Evolutionary conservation across 2,329 filamentous ascomycete genomes (phyloP).

Genomic region (Alternaria brassicae): DNA sequence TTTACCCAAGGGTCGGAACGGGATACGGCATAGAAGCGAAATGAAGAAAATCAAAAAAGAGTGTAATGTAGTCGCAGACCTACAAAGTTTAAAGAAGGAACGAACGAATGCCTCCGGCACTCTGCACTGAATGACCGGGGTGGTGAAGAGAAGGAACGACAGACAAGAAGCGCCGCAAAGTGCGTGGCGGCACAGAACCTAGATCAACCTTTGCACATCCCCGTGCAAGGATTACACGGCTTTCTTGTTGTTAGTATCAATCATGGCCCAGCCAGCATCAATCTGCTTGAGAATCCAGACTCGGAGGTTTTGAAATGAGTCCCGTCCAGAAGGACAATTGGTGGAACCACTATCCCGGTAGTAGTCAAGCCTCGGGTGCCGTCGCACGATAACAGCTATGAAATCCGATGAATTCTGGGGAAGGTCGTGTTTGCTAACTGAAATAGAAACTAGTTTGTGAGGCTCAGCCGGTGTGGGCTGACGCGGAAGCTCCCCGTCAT

Average conservation of each 20-base stretch:
- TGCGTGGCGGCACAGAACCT: slow-evolving; percentile 15
- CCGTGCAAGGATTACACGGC: slow-evolving; percentile 26
- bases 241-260: slow-evolving; percentile 21
- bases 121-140: slow-evolving; percentile 4
- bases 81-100: slow-evolving; percentile 11
- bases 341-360: slow-evolving; percentile 33
- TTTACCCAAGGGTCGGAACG: slow-evolving; percentile 25
- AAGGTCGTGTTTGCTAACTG: slow-evolving; percentile 27
- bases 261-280: slow-evolving; percentile 23
- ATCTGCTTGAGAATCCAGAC: slow-evolving; percentile 28
- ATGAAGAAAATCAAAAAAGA: slow-evolving; percentile 11
- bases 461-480: slow-evolving; percentile 1
- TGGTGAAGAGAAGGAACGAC: slow-evolving; percentile 10
- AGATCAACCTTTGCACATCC: slow-evolving; percentile 18
- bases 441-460: slow-evolving; percentile 14
- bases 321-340: slow-evolving; percentile 30
- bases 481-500: slow-evolving; percentile 10
- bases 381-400: slow-evolving; percentile 25
- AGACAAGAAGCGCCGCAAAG: slow-evolving; percentile 15
- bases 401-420: slow-evolving; percentile 31
- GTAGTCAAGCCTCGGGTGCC: slow-evolving; percentile 21
- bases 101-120: slow-evolving; percentile 10
- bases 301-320: slow-evolving; percentile 26
- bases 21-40: slow-evolving; percentile 18
- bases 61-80: slow-evolving; percentile 3